These are phyloP conservation scores for Boletus tomentosulus DNA, from an alignment of 768 basidiomycete genomes.

Conservation along the genomic window DNA sequence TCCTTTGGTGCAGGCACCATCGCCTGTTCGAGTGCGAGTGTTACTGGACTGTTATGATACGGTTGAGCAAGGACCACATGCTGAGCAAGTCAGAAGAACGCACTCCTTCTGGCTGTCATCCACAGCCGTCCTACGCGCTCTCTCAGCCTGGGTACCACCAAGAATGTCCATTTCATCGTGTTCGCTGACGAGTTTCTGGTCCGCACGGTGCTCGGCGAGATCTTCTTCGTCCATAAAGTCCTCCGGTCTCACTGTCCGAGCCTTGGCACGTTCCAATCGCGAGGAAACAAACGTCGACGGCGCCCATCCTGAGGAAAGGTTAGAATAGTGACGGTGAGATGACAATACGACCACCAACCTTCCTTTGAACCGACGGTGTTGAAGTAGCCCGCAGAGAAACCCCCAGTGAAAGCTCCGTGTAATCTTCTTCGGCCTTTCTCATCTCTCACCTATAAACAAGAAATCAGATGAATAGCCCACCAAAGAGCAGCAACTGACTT, in stretches of 20 bases:
- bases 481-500: slow-evolving; percentile 46
- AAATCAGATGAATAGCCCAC: slow-evolving; percentile 19
- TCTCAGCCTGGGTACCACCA: slow-evolving; percentile 51
- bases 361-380: slow-evolving; percentile 96
- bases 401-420: slow-evolving; percentile 99
- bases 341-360: slow-evolving; percentile 45
- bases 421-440: slow-evolving; percentile 88
- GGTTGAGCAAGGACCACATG: neutral
- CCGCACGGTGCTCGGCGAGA: slow-evolving; percentile 74
- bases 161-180: slow-evolving; percentile 73
- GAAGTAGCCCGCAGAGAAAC: slow-evolving; percentile 96
- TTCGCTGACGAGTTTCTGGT: slow-evolving; percentile 69
- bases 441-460: slow-evolving; percentile 65
- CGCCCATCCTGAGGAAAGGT: slow-evolving; percentile 73
- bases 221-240: slow-evolving; percentile 99
- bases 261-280: slow-evolving; percentile 65
- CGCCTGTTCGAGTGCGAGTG: slow-evolving; percentile 56
- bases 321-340: neutral
- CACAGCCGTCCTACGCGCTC: slow-evolving; percentile 26
- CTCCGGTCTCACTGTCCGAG: slow-evolving; percentile 60
- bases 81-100: neutral
- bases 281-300: slow-evolving; percentile 93
- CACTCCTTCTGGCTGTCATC: slow-evolving; percentile 43
- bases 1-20: slow-evolving; percentile 73
- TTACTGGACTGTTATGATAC: slow-evolving; percentile 49